Base-by-base conservation (phyloP, 208 protist species). In the Trypanosomatidae sp. region DNA sequence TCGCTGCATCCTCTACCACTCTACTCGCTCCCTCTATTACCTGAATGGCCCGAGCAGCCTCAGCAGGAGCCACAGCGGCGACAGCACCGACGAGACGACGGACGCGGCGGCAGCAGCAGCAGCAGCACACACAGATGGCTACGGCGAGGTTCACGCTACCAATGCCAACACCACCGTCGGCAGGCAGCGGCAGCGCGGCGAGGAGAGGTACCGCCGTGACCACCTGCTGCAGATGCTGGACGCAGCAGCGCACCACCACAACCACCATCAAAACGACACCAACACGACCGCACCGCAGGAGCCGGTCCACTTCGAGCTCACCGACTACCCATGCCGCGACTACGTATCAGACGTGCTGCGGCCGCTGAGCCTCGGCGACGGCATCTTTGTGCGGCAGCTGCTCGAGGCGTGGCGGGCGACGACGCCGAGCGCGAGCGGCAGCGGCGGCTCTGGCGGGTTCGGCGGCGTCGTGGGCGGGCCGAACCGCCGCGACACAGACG, bases 351-450 rank as follows among this genome's bases (percentile, higher is more conserved):
- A 30, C 58, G 76, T 72, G 30, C 47, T 76, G 55, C 76, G 76
- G 3, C 76, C 76, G 59, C 70, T 80, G 13, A 76, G 76, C 76
- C 33, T 80, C 33, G 76, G 76, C 30, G 76, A 80, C 41, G 76
- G 76, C 1, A 47, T 64, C 53, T 80, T 80, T 30, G 49, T 80
- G 44, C 70, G 76, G 4, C 76, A 80, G 70, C 76, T 80, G 49
- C 66, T 80, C 5, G 76, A 80, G 70, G 76, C 70, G 41, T 80
- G 76, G 76, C 76, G 76, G 17, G n/a, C 49, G 28, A 69, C 76
- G 5, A 56, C 50, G 33, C 44, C 39, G 3, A 46, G 69, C 25
- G 28, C n/a, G 13, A 73, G 58, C 68, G 47, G 52, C n/a, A 43
- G 52, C 25, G 69, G 53, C 25, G 69, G 62, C 10, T 53, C 60